Percentiles rank a stretch among this genome's conserved stretches.
phyloP scores from a whole-genome alignment of 2,329 filamentous ascomycete species.

The Podosphaera leucotricha region DNA sequence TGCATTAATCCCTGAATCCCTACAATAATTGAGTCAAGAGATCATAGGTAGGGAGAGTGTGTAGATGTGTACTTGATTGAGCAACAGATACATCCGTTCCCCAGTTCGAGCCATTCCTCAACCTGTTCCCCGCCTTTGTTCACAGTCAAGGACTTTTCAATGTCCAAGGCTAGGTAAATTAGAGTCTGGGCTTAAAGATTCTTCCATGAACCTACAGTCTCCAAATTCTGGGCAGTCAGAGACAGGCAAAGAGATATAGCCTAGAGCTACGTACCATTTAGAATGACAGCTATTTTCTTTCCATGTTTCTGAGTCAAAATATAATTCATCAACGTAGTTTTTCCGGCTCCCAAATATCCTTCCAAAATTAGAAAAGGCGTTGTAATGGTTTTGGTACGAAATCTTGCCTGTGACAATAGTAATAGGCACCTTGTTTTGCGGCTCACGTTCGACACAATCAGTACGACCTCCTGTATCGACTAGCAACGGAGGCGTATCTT shows the following conservation, averaged over 20 bases:
- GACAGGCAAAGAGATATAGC: background rate
- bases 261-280: conserved; percentile 44
- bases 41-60: background rate
- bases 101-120: conserved; percentile 86
- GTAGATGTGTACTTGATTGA: conserved; percentile 51
- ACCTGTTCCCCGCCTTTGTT: conserved; percentile 63
- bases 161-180: conserved; percentile 43
- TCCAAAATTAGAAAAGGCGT: background rate
- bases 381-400: background rate
- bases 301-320: conserved; percentile 87
- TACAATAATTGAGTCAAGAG: conserved; percentile 16
- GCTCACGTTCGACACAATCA: conserved; percentile 22
- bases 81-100: conserved; percentile 94
- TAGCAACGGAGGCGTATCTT: conserved; percentile 43
- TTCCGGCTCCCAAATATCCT: conserved; percentile 90
- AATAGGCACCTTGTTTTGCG: conserved; percentile 48
- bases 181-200: background rate
- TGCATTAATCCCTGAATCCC: conserved; percentile 77
- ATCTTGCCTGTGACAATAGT: conserved; percentile 55
- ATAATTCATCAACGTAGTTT: conserved; percentile 88
- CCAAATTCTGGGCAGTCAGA: conserved; percentile 40
- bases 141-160: conserved; percentile 86
- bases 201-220: conserved; percentile 34
- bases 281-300: conserved; percentile 92
- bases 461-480: conserved; percentile 22